These are phyloP conservation scores for Lagenidium sp. DNA, from an alignment of 352 stramenopile species.

Conservation along the genomic window DNA sequence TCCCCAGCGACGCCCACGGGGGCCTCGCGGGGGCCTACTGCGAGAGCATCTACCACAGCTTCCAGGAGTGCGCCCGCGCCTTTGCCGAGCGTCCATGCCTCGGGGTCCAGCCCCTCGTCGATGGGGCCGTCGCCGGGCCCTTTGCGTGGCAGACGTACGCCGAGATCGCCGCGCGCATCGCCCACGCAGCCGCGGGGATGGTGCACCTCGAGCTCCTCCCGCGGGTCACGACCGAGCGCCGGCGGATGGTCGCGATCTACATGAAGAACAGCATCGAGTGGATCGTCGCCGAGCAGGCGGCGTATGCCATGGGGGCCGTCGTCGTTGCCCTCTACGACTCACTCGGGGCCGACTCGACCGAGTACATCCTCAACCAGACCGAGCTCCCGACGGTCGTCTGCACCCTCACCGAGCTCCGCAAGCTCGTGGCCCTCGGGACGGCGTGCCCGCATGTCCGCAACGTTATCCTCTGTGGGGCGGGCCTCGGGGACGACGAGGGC, in stretches of 20 bases:
- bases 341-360: conserved; percentile 32
- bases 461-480: background rate
- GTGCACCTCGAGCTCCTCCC: conserved; percentile 4
- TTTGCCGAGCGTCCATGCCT: background rate
- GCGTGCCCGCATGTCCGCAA: background rate
- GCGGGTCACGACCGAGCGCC: conserved; percentile 15
- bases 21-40: conserved; percentile 18
- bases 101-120: conserved; percentile 17
- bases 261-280: conserved; percentile 43
- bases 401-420: conserved; percentile 20
- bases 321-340: conserved; percentile 56
- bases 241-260: conserved; percentile 35
- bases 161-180: conserved; percentile 18
- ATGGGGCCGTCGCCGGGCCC: background rate
- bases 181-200: conserved; percentile 15
- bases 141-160: conserved; percentile 30
- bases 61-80: conserved; percentile 12
- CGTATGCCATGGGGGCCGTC: conserved; percentile 34
- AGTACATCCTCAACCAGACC: conserved; percentile 50
- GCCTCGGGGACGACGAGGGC: background rate
- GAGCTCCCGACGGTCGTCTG: conserved; percentile 30
- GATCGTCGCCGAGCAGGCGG: conserved; percentile 25
- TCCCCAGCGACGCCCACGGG: conserved; percentile 21
- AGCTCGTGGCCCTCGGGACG: conserved; percentile 12
- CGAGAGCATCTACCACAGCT: conserved; percentile 29